Conservation (phyloP, 2,329 filamentous ascomycete genomes). For the Xylaria arbuscula region DNA sequence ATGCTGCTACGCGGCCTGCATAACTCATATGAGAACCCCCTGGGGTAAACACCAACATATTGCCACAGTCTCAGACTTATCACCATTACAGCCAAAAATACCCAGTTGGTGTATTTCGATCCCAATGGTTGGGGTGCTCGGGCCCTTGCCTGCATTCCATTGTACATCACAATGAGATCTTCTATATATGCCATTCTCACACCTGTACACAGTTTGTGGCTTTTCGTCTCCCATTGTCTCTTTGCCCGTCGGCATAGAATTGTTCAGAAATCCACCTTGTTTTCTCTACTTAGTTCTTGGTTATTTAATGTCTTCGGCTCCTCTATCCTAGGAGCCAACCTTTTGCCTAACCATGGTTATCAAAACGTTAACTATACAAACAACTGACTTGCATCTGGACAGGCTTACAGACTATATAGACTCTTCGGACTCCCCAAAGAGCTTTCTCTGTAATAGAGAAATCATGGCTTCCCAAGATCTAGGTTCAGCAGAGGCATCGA, state of each 20-base stretch:
- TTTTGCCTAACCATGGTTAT: constrained; percentile 39
- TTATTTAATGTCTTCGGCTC: neutral
- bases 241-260: neutral
- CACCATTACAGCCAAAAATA: constrained; percentile 19
- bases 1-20: constrained; percentile 39
- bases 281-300: constrained; percentile 3
- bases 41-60: constrained; percentile 29
- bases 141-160: neutral
- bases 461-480: constrained; percentile 52
- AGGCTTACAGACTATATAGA: constrained; percentile 61
- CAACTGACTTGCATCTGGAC: constrained; percentile 56
- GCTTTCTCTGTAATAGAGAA: constrained; percentile 36
- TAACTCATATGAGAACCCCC: constrained; percentile 29
- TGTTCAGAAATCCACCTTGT: neutral
- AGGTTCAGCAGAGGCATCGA: constrained; percentile 52
- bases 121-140: neutral
- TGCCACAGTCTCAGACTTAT: constrained; percentile 9
- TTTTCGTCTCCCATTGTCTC: neutral
- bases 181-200: constrained; percentile 16
- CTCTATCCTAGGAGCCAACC: neutral
- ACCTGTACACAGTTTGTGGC: neutral
- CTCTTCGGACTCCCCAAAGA: constrained; percentile 50
- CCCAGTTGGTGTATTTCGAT: constrained; percentile 22
- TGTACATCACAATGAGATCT: constrained; percentile 14
- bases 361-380: constrained; percentile 55